These are phyloP conservation scores for Ogataea henricii DNA, from an alignment of 805 yeast species.

Conservation along the genomic window DNA sequence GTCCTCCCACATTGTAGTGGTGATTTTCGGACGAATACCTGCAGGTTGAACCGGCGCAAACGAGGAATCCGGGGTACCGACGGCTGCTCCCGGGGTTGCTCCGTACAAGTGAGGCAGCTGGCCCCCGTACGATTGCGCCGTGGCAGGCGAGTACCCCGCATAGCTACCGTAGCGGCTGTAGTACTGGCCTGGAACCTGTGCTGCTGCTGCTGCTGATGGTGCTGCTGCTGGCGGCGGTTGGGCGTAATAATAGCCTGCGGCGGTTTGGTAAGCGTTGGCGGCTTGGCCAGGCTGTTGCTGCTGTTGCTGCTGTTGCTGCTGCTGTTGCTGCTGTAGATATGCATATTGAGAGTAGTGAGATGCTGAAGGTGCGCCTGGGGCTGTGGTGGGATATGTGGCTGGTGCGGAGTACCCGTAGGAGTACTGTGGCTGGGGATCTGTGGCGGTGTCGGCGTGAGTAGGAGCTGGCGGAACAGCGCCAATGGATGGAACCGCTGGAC, in stretches of 20 bases:
- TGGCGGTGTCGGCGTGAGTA: slow-evolving; percentile 2
- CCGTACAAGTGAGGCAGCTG: slow-evolving; percentile 17
- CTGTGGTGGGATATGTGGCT: slow-evolving; percentile 10
- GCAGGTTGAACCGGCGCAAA: slow-evolving; percentile 34
- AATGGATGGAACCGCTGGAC: neutral
- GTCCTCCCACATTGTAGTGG: slow-evolving; percentile 78
- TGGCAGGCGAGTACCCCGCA: slow-evolving; percentile 11
- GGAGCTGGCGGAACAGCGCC: neutral
- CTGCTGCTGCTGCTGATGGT: slow-evolving; percentile 7
- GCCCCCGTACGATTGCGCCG: slow-evolving; percentile 17
- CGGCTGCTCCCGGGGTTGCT: slow-evolving; percentile 10
- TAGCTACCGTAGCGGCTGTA: slow-evolving; percentile 21
- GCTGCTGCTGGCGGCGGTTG: slow-evolving; percentile 14
- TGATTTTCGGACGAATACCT: slow-evolving; percentile 44
- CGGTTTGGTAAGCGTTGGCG: slow-evolving; percentile 1
- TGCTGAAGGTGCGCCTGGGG: slow-evolving; percentile 13
- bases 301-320: slow-evolving; percentile 16
- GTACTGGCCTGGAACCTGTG: slow-evolving; percentile 14
- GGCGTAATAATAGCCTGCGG: slow-evolving; percentile 15
- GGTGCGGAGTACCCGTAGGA: slow-evolving; percentile 15
- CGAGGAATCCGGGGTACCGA: slow-evolving; percentile 7
- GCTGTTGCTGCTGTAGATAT: slow-evolving; percentile 19
- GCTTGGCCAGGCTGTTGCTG: slow-evolving; percentile 8
- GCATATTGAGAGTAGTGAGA: slow-evolving; percentile 23
- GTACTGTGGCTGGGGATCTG: slow-evolving; percentile 9